Evolutionary conservation across 2,329 filamentous ascomycete species (phyloP), one percentile per base, ranked within the genome.

Genomic region (Lasiodiplodia hormozganensis): DNA sequence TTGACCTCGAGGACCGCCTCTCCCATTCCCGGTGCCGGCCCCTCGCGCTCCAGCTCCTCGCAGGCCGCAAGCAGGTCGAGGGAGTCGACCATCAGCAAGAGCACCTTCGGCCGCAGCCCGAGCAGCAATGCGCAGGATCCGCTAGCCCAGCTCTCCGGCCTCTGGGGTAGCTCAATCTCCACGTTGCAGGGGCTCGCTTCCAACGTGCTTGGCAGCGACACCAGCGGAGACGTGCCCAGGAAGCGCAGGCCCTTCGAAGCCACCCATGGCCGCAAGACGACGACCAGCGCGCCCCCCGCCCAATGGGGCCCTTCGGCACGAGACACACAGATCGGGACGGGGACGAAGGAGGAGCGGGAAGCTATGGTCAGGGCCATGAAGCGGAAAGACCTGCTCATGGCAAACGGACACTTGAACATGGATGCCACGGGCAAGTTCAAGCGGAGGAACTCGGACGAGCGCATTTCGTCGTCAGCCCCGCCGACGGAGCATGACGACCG

Each of bases 401-500:
- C 82, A 69, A 78, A 76, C 65, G 79, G 79, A 38, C 74, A 78
- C 53, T 69, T 77, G 67, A 78, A 82, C 69, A 73, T 80, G 47
- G 83, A 85, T 72, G 77, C 82, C 0, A 73, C 80, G 23, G 84
- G 83, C 36, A 81, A 81, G 71, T 82, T 83, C 76, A 93, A 93
- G 80, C 85, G 89, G 72, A 85, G 91, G 71, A 89, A 86, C 60
- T 93, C 91, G 4, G 90, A 92, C 73, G 90, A 92, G 57, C 77
- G 78, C 43, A 73, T 77, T 25, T 81, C 81, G 34, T 71, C 74
- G n/a, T 85, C 84, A 54, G 83, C 82, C 23, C 82, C 83, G 23
- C 82, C 83, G 16, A 82, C 81, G 64, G 86, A 89, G 62, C 85
- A 88, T 40, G 88, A 91, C 40, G 85, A 88, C 62, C 86, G 89